Evolutionary conservation across 768 basidiomycete genomes (phyloP), one percentile per base, ranked within the genome.

Genomic region (Suillus lakei): DNA sequence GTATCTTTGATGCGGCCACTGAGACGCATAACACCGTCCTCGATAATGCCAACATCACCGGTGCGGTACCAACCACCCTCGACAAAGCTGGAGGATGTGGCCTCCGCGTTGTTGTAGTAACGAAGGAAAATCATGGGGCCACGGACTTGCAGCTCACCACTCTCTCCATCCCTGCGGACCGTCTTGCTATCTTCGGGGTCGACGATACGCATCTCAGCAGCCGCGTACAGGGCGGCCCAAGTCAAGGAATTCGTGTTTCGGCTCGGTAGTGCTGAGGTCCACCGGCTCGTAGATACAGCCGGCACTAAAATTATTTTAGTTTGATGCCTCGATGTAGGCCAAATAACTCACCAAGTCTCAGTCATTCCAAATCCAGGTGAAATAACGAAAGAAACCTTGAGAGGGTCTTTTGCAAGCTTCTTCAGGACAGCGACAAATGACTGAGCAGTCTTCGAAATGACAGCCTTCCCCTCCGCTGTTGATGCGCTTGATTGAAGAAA

Each of bases 31-130:
- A 72, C 67, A 21, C 76, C 75, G 9, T 73, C 68, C 59, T 71
- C 64, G 8, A 84, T 72, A 38, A 75, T 70, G 26, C 81, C 85
- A 16, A 84, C 71, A 67, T 89, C 88, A 16, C 88, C 87, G 15
- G 87, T 87, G 72, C 81, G 82, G 72, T 83, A 84, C 86, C 87
- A 88, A 2, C 82, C 79, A 23, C 81, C 83, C 8, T 70, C 65
- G 1, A 79, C 80, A 67, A 88, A 83, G 9, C 82, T 80, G 41
- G 80, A 79, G 21, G 66, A 65, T 15, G 86, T 87, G 0, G 85
- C 84, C 64, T 80, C 69, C 9, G 69, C 61, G 68, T 87, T 84
- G 69, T 77, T 78, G 72, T 77, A 80, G 69, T 87, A 88, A 26
- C 83, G 80, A 30, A 67, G 64, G 69, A 79, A 78, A 3, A 83